These are phyloP conservation scores for Syzygium grande DNA, from an alignment of 345 rosid genomes.

Conservation along the genomic window DNA sequence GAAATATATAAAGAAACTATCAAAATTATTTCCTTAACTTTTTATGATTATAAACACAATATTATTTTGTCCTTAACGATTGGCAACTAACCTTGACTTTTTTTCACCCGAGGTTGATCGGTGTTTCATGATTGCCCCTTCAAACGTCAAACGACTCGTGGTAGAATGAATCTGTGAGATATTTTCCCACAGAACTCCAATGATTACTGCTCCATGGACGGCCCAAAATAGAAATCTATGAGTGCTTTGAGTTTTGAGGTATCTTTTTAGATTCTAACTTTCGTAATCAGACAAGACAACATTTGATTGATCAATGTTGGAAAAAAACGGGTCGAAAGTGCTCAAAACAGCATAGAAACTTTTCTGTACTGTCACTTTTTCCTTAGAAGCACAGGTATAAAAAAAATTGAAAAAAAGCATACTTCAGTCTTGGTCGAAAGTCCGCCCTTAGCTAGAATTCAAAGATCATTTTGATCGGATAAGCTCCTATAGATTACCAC, in stretches of 20 bases:
- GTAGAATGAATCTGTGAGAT: neutral
- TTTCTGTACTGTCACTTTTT: neutral
- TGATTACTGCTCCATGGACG: neutral
- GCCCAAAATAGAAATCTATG: neutral
- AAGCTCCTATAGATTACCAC: no score
- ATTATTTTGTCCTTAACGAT: neutral
- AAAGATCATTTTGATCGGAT: no score
- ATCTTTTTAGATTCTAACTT: neutral
- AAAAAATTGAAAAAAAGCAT: no score
- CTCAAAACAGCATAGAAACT: neutral
- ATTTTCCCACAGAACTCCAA: neutral
- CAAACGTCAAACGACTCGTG: neutral
- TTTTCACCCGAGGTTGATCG: neutral
- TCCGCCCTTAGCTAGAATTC: no score
- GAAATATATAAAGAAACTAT: neutral
- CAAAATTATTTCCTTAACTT: neutral
- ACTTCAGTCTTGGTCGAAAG: no score
- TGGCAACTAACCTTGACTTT: neutral
- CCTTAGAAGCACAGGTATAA: no score
- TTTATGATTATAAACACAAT: neutral
- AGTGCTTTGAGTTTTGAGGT: neutral
- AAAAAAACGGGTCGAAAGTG: no score
- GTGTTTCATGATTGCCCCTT: neutral
- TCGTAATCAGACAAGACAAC: neutral
- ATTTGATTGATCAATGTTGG: neutral